phyloP scores from a whole-genome alignment of 1,284 basidiomycete species.

The Sutorius eximius region DNA sequence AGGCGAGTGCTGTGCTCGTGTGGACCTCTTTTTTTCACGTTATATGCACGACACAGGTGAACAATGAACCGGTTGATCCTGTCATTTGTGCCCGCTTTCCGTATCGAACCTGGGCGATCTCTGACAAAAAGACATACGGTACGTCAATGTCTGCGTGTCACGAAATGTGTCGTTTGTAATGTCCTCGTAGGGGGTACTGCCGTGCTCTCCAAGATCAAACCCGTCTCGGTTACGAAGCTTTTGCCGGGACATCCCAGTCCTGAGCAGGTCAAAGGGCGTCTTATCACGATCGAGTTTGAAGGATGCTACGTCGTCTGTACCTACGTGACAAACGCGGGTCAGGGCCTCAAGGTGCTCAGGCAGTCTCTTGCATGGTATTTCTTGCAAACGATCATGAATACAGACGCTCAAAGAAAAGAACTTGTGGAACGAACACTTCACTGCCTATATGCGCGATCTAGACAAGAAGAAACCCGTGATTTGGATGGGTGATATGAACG shows the following conservation, averaged over 20 bases:
- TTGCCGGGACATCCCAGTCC: slow-evolving; percentile 74
- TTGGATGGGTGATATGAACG: slow-evolving; percentile 89
- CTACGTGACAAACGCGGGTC: slow-evolving; percentile 87
- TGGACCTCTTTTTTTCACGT: background rate
- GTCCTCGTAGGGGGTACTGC: slow-evolving; percentile 71
- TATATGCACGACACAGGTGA: slow-evolving; percentile 48
- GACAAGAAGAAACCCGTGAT: slow-evolving; percentile 82
- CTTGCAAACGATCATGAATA: slow-evolving; percentile 4
- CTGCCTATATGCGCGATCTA: slow-evolving; percentile 66
- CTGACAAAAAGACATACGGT: slow-evolving; percentile 77
- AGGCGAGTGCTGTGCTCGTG: slow-evolving; percentile 42
- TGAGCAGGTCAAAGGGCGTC: slow-evolving; percentile 65
- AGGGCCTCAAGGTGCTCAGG: slow-evolving; percentile 66
- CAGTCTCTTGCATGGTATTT: background rate
- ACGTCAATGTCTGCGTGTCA: slow-evolving; percentile 19
- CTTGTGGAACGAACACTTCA: slow-evolving; percentile 76
- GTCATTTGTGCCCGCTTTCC: slow-evolving; percentile 58
- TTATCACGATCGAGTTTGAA: slow-evolving; percentile 79
- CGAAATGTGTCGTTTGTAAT: background rate
- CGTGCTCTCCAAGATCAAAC: slow-evolving; percentile 76
- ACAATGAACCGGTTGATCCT: slow-evolving; percentile 62
- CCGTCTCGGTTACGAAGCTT: slow-evolving; percentile 62
- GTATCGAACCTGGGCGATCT: slow-evolving; percentile 73
- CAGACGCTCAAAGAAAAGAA: slow-evolving; percentile 75
- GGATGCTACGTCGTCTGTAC: slow-evolving; percentile 75